Evolutionary conservation across 2,329 filamentous ascomycete genomes (phyloP).

Genomic region (Fusarium sambucinum): DNA sequence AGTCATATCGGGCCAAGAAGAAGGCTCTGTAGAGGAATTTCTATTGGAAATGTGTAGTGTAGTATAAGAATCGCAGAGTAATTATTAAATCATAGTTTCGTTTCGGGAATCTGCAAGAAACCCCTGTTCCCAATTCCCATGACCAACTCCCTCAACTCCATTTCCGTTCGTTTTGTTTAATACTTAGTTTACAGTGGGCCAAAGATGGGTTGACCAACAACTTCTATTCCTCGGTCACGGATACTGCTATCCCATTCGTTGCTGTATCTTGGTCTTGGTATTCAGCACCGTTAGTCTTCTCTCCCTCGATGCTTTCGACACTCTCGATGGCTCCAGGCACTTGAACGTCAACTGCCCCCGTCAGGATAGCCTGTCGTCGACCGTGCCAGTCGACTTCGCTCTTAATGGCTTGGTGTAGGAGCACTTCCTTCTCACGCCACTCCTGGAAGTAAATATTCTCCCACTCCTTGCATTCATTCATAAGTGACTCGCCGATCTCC

Average conservation of each 20-base stretch:
- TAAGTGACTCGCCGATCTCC: conserved; percentile 73
- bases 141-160: conserved; percentile 45
- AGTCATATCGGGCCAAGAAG: conserved; percentile 56
- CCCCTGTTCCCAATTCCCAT: conserved; percentile 23
- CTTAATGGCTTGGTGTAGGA: conserved; percentile 78
- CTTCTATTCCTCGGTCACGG: conserved; percentile 9
- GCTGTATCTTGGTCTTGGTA: conserved; percentile 23
- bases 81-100: conserved; percentile 28
- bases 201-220: no score
- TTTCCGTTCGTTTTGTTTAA: conserved; percentile 37
- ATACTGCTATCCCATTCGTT: conserved; percentile 21
- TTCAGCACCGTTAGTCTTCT: conserved; percentile 42
- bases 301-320: conserved; percentile 31
- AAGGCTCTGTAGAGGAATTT: conserved; percentile 48
- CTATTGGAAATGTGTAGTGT: not conserved
- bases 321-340: conserved; percentile 52
- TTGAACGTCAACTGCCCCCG: conserved; percentile 60
- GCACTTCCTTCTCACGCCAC: conserved; percentile 83
- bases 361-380: conserved; percentile 67
- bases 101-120: conserved; percentile 22
- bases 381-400: conserved; percentile 75
- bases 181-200: not conserved
- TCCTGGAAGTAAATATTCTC: conserved; percentile 77
- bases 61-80: conserved; percentile 4
- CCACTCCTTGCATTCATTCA: conserved; percentile 72